Conservation (phyloP, 306 rosid genomes). For the Cicer bijugum region DNA sequence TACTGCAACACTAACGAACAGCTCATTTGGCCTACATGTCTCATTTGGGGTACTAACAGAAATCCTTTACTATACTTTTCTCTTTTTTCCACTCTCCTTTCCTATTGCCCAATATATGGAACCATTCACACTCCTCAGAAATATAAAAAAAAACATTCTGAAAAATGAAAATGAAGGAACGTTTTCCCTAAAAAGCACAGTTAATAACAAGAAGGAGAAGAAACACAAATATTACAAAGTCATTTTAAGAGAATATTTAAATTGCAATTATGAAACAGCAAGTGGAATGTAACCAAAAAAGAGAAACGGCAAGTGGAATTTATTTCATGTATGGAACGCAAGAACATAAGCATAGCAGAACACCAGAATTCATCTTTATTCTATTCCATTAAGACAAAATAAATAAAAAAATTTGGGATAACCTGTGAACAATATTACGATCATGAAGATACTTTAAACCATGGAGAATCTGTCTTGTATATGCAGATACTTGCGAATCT, state of each 20-base stretch:
- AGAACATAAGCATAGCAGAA: slow-evolving; percentile 37
- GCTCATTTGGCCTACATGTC: not conserved
- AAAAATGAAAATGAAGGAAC: not conserved
- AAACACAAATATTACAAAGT: not conserved
- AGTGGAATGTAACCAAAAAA: not conserved
- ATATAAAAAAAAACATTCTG: not conserved
- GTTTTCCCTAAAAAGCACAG: not conserved
- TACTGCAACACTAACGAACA: not conserved
- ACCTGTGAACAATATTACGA: slow-evolving; percentile 35
- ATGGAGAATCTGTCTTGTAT: slow-evolving; percentile 29
- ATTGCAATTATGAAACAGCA: slow-evolving; percentile 31
- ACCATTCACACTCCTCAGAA: not conserved
- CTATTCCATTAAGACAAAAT: not conserved
- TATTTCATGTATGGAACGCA: slow-evolving; percentile 28
- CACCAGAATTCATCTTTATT: slow-evolving; percentile 27
- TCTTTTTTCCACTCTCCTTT: not conserved
- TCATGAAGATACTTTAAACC: slow-evolving; percentile 35
- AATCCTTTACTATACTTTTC: not conserved
- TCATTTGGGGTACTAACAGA: not conserved
- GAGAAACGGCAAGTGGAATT: slow-evolving; percentile 25
- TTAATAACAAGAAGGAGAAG: slow-evolving; percentile 20
- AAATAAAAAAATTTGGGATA: not conserved
- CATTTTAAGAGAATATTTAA: slow-evolving; percentile 16
- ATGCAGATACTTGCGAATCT: slow-evolving; percentile 36
- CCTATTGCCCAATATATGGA: not conserved